Percentiles rank a stretch among this genome's conserved stretches.
phyloP scores from a whole-genome alignment of 306 rosid genomes.

The Abrus pulchellus region DNA sequence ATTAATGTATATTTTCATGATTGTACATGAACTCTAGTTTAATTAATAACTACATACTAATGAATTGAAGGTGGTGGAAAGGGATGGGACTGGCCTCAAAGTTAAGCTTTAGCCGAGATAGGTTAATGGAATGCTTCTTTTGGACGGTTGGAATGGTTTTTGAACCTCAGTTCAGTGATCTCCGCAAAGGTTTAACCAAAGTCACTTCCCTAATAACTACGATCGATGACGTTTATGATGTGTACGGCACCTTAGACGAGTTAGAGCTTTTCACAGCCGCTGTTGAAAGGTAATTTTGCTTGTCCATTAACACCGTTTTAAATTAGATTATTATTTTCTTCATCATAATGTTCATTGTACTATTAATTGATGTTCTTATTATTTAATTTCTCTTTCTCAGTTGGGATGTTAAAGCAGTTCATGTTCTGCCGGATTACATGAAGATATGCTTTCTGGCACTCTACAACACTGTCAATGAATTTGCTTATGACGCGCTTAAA shows the following conservation, averaged over 20 bases:
- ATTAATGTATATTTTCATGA: too few species aligned
- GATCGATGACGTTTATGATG: slow-evolving; percentile 70
- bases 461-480: slow-evolving; percentile 67
- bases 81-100: slow-evolving; percentile 56
- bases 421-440: slow-evolving; percentile 64
- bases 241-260: slow-evolving; percentile 65
- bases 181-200: slow-evolving; percentile 63
- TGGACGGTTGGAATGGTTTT: slow-evolving; percentile 60
- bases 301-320: neutral
- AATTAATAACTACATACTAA: neutral
- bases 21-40: too few species aligned
- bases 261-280: slow-evolving; percentile 58
- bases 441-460: slow-evolving; percentile 70
- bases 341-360: neutral
- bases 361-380: too few species aligned
- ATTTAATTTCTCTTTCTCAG: slow-evolving; percentile 38
- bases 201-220: slow-evolving; percentile 49
- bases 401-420: slow-evolving; percentile 62
- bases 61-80: slow-evolving; percentile 68
- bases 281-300: slow-evolving; percentile 56
- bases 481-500: slow-evolving; percentile 55
- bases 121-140: slow-evolving; percentile 65
- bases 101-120: slow-evolving; percentile 62
- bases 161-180: slow-evolving; percentile 53
- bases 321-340: neutral